Conservation (phyloP, 139 green algal species). For the Haematococcus sp. region DNA sequence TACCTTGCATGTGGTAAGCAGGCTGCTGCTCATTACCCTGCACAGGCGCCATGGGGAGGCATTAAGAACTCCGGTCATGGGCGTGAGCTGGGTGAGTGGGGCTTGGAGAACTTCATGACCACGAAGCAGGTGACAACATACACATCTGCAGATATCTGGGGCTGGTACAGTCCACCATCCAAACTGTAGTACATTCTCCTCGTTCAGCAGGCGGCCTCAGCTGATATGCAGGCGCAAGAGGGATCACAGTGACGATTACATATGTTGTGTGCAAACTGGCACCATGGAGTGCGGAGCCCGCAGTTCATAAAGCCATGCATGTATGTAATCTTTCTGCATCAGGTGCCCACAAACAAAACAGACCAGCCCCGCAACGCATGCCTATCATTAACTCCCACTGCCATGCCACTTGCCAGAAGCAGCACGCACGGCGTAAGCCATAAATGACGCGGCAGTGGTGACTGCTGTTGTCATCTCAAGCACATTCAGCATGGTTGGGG, state of each 20-base stretch:
- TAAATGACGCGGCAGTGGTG: slow-evolving; percentile 60
- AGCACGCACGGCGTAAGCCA: slow-evolving; percentile 46
- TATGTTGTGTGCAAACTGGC: no score
- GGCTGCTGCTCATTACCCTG: neutral
- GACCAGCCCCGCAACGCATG: no score
- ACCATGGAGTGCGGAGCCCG: no score
- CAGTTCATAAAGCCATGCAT: no score
- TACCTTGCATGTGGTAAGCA: no score
- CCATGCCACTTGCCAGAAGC: neutral
- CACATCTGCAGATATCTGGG: slow-evolving; percentile 51
- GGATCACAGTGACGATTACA: no score
- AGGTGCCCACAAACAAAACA: no score
- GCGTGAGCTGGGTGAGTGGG: slow-evolving; percentile 76
- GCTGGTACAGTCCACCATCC: slow-evolving; percentile 52
- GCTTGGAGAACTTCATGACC: slow-evolving; percentile 75
- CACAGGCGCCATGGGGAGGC: slow-evolving; percentile 82
- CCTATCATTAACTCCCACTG: neutral
- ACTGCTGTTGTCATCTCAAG: slow-evolving; percentile 46
- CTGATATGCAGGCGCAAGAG: neutral
- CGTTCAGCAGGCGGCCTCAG: neutral
- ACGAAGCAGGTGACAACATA: slow-evolving; percentile 68
- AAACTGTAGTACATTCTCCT: neutral
- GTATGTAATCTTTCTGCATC: no score
- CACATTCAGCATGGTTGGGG: slow-evolving; percentile 16
- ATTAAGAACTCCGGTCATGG: slow-evolving; percentile 77